Evolutionary conservation across 176 grass and related monocot genomes (phyloP), one percentile per base, ranked within the genome.

Genomic region (Melocanna baccifera): DNA sequence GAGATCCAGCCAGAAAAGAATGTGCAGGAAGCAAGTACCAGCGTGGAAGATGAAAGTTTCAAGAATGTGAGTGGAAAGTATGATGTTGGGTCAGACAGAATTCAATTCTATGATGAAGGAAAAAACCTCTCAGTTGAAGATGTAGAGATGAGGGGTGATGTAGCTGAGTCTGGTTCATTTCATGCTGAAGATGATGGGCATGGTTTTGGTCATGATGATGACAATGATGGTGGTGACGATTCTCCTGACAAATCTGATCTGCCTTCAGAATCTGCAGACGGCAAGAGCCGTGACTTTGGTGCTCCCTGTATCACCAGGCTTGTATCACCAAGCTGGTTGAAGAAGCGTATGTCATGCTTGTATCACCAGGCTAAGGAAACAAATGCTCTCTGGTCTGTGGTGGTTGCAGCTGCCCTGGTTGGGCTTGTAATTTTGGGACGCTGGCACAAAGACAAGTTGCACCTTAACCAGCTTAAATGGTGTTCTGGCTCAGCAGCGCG

Each of bases 401-500:
- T 94, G 45, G 91, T 99, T 52, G 88, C 88, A 55, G 86, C 93
- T 62, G 91, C 93, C 28, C 46, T 99, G 13, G 88, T 99, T 58
- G 97, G 97, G 26, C 77, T 99, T 83, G 91, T 96, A 5, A 89
- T 99, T 73, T 81, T 99, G 62, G 89, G 94, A 71, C 89, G 79
- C 69, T 99, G 93, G 96, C 91, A 95, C 70, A 91, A 85, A 32
- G 93, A 96, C 57, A 99, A 94, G 85, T 83, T 86, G 22, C 91
- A 95, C 68, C 36, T 86, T 30, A 65, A 89, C 71, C 83, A 86
- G 4, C 59, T 91, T 48, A 93, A 91, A 70, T 92, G 91, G 86
- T 64, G 85, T 12, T 88, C 79, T 81, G 32, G 51, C 63, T 84
- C 86, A 48, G 26, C 51, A 52, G 86, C 91, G 43, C 90, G 95